A percentile compares a stretch with the other conserved stretches of the same genome.
Evolutionary conservation across 108 stramenopile genomes (phyloP).

Genomic region (Nitzschia putrida): DNA sequence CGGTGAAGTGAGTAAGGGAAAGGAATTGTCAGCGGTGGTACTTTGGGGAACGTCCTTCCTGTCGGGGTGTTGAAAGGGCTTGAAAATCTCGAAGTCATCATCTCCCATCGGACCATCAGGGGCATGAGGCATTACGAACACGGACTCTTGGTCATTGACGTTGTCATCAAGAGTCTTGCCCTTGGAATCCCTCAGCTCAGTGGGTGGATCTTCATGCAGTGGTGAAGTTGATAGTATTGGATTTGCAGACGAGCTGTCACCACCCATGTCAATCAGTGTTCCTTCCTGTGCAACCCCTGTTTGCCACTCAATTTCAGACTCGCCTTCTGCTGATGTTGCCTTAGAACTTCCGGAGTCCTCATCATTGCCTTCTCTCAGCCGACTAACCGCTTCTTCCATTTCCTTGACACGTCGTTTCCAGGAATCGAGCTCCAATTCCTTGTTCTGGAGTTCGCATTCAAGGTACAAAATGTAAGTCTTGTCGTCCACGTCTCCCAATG

Average conservation of each 20-base stretch:
- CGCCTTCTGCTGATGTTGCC: neutral
- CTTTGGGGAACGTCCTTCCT: neutral
- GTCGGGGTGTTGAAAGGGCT: neutral
- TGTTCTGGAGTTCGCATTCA: conserved; percentile 28
- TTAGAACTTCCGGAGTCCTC: conserved; percentile 3
- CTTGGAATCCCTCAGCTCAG: too few relatives aligned
- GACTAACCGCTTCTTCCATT: conserved; percentile 22
- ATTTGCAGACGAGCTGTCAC: too few relatives aligned
- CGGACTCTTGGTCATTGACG: neutral
- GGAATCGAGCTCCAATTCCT: conserved; percentile 30
- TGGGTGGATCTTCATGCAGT: too few relatives aligned
- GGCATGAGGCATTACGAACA: conserved; percentile 6
- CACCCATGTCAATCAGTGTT: conserved; percentile 13
- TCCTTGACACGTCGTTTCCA: conserved; percentile 23
- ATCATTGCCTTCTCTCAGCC: conserved; percentile 12
- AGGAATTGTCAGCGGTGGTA: neutral
- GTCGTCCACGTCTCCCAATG: conserved; percentile 11
- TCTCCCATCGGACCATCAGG: conserved; percentile 15
- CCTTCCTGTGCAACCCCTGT: conserved; percentile 20
- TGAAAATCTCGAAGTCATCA: neutral
- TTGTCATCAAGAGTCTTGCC: too few relatives aligned
- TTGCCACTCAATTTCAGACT: conserved; percentile 28
- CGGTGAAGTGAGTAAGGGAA: conserved; percentile 11
- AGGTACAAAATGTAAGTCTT: conserved; percentile 25
- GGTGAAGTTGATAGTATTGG: too few relatives aligned